Conservation (phyloP, 257 asterid species). For the Striga asiatica region DNA sequence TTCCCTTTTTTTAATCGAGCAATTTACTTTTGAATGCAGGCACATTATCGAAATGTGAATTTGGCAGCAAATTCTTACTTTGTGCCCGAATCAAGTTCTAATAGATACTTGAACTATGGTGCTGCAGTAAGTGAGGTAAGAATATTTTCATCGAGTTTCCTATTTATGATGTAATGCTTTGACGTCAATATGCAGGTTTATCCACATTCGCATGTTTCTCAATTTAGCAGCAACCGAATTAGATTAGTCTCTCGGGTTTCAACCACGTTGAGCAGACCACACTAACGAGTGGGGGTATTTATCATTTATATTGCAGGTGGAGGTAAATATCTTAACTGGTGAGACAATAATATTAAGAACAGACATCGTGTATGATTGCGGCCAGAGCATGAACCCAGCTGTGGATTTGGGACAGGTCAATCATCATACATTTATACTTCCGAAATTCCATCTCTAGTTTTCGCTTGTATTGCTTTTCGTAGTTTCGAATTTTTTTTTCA, state of each 20-base stretch:
- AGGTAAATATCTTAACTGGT: conserved; percentile 52
- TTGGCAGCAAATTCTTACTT: conserved; percentile 44
- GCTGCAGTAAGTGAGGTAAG: conserved; percentile 67
- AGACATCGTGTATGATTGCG: conserved; percentile 67
- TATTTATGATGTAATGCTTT: too few species aligned
- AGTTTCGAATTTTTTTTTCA: too few species aligned
- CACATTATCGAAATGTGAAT: conserved; percentile 30
- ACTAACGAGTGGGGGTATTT: background rate
- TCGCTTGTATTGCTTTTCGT: background rate
- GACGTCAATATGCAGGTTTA: too few species aligned
- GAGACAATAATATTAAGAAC: conserved; percentile 42
- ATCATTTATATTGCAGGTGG: conserved; percentile 21
- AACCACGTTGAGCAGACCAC: background rate
- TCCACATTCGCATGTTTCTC: too few species aligned
- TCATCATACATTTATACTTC: background rate
- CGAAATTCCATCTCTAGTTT: background rate
- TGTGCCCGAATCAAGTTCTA: conserved; percentile 36
- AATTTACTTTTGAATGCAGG: conserved; percentile 26
- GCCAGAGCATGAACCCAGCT: conserved; percentile 78
- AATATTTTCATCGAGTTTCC: background rate
- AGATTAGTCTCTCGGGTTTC: background rate
- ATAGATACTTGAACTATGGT: conserved; percentile 47
- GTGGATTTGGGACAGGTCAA: conserved; percentile 73
- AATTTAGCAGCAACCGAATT: too few species aligned
- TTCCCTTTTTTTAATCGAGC: background rate